Conservation (phyloP, 1,284 basidiomycete species). For the Irpex sp. region DNA sequence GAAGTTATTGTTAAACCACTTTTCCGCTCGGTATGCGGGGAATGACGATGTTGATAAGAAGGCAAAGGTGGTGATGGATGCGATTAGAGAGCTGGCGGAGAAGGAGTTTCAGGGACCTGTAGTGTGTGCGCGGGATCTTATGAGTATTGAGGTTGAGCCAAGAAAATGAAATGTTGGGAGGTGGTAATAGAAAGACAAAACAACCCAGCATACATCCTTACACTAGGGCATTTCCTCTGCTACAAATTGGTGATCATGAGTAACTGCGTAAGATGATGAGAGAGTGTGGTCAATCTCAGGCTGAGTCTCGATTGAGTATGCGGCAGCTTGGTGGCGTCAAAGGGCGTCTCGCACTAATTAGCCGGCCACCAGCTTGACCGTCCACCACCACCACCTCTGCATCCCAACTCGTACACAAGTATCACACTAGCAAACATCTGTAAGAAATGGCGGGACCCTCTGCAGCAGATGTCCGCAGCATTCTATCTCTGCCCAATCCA, state of each 20-base stretch:
- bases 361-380: no score
- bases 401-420: no score
- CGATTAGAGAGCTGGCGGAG: conserved; percentile 54
- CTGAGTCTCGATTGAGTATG: no score
- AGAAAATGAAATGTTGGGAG: conserved; percentile 22
- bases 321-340: no score
- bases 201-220: no score
- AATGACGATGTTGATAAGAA: conserved; percentile 41
- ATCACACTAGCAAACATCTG: not conserved
- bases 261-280: no score
- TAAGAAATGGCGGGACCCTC: conserved; percentile 38
- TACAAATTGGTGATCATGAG: no score
- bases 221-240: no score
- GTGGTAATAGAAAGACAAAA: no score
- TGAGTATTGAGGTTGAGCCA: conserved; percentile 55
- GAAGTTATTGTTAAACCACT: conserved; percentile 81
- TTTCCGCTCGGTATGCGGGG: conserved; percentile 53
- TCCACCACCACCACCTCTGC: no score
- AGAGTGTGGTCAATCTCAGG: no score
- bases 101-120: conserved; percentile 48
- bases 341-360: no score
- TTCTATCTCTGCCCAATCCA: conserved; percentile 56
- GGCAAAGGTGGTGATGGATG: conserved; percentile 53
- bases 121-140: conserved; percentile 67
- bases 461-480: conserved; percentile 80